Conservation (phyloP, 768 basidiomycete genomes). For the Mycena filopes region DNA sequence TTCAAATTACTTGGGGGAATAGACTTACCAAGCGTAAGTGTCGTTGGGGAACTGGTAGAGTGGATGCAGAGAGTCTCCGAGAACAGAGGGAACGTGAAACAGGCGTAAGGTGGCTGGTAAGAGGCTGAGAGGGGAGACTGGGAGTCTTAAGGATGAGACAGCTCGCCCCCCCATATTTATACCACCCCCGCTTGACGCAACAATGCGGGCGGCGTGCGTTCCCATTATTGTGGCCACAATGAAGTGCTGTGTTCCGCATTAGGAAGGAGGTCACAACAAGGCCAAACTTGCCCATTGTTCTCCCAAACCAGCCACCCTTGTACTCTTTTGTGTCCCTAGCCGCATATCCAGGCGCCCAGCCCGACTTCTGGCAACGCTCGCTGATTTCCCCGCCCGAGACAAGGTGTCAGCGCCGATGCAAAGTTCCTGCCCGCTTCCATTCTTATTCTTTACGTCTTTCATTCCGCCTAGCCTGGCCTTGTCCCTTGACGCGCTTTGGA, state of each 20-base stretch:
- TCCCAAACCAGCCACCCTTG: slow-evolving; percentile 6
- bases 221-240: slow-evolving; percentile 26
- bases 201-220: slow-evolving; percentile 6
- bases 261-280: background rate
- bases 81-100: slow-evolving; percentile 24
- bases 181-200: background rate
- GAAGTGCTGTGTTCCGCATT: slow-evolving; percentile 7
- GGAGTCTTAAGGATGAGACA: slow-evolving; percentile 1
- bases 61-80: slow-evolving; percentile 20
- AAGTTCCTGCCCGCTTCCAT: no score
- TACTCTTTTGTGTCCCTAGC: background rate
- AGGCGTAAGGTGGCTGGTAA: slow-evolving; percentile 12
- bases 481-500: background rate
- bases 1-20: background rate
- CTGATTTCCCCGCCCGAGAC: no score
- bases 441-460: background rate
- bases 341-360: no score
- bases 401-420: no score
- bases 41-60: background rate
- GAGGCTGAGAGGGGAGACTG: slow-evolving; percentile 21
- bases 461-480: background rate
- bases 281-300: slow-evolving; percentile 9
- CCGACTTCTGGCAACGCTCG: no score
- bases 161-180: slow-evolving; percentile 6
- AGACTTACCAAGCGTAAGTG: slow-evolving; percentile 12